Conservation (phyloP, 257 asterid species). For the Ocimum tenuiflorum region DNA sequence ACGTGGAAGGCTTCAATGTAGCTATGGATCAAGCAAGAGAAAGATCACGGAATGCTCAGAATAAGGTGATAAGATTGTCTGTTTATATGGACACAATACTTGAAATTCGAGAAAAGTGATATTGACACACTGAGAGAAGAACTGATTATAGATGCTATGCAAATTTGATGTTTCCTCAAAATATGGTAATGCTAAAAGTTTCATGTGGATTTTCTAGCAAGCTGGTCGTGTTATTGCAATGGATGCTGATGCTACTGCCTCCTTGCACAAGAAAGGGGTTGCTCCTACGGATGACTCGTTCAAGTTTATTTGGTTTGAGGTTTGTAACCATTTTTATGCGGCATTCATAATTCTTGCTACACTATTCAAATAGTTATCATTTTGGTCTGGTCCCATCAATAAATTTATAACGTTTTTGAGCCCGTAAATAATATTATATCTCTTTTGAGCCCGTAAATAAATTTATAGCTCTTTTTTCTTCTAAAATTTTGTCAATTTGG, state of each 20-base stretch:
- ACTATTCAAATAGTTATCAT: neutral
- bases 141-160: neutral
- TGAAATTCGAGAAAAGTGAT: neutral
- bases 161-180: neutral
- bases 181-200: conserved; percentile 20
- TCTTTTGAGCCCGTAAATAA: no score
- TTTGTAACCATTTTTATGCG: conserved; percentile 20
- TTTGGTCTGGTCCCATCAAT: no score
- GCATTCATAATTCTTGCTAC: neutral
- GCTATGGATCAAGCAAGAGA: conserved; percentile 88
- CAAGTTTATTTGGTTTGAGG: conserved; percentile 88
- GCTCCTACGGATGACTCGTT: conserved; percentile 67
- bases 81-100: conserved; percentile 8
- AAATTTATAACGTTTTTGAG: no score
- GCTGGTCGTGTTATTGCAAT: conserved; percentile 63
- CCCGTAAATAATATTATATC: no score
- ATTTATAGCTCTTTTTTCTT: no score
- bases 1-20: conserved; percentile 54
- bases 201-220: conserved; percentile 36
- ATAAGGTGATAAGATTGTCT: conserved; percentile 51
- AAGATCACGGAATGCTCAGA: conserved; percentile 90
- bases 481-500: no score
- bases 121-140: conserved; percentile 15
- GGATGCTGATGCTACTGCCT: conserved; percentile 94
- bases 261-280: conserved; percentile 69